Conservation (phyloP, 176 grass and related monocot genomes). For the Chrysopogon serrulatus region DNA sequence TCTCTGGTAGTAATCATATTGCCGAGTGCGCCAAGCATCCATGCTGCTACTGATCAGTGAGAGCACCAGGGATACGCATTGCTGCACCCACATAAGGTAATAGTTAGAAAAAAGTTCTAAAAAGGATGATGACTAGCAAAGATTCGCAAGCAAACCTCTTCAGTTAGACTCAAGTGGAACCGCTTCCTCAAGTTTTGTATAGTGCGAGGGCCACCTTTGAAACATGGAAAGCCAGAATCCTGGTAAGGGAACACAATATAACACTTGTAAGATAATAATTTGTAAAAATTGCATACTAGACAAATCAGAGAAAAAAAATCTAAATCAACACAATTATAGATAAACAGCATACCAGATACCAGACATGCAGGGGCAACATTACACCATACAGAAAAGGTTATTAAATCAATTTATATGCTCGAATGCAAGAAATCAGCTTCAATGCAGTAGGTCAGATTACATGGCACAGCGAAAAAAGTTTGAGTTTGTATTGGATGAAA, state of each 20-base stretch:
- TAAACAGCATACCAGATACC: neutral
- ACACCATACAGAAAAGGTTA: neutral
- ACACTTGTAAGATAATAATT: conserved; percentile 20
- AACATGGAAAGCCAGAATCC: conserved; percentile 99
- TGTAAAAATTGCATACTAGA: neutral
- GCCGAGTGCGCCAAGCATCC: conserved; percentile 94
- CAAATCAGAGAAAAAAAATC: neutral
- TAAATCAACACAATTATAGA: neutral
- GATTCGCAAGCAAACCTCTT: conserved; percentile 65
- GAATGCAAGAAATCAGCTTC: neutral
- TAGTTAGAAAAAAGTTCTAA: neutral
- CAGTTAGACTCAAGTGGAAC: conserved; percentile 93
- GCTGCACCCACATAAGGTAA: conserved; percentile 53
- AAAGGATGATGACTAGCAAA: neutral
- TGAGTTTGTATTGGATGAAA: neutral
- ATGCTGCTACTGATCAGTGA: conserved; percentile 99
- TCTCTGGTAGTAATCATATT: conserved; percentile 98
- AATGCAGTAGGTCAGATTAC: neutral
- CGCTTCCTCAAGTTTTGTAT: conserved; percentile 98
- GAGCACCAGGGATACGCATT: conserved; percentile 98
- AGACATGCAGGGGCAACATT: neutral
- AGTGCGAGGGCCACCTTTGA: conserved; percentile 89
- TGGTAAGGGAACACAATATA: conserved; percentile 16
- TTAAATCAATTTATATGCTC: neutral
- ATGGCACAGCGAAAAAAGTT: neutral